Percentiles rank a stretch among this genome's conserved stretches.
Conservation (phyloP, 257 asterid species). For the Apocynum venetum region DNA sequence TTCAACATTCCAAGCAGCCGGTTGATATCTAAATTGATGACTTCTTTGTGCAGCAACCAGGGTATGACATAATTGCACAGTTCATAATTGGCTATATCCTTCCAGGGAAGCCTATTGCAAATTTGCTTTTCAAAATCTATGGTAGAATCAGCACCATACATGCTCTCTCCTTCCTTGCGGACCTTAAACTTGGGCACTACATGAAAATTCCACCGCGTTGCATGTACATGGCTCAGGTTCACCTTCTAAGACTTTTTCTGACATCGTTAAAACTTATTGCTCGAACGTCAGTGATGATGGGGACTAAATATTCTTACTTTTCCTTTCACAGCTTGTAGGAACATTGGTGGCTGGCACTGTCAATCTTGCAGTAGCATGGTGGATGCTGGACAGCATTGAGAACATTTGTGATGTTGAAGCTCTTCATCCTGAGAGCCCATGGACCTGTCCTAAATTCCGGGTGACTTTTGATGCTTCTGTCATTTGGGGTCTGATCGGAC, state of each 20-base stretch:
- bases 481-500: constrained; percentile 89
- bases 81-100: constrained; percentile 78
- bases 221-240: constrained; percentile 87
- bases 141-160: constrained; percentile 77
- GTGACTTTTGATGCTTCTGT: constrained; percentile 75
- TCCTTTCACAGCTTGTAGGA: constrained; percentile 22
- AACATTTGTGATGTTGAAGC: constrained; percentile 22
- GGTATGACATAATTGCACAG: constrained; percentile 91
- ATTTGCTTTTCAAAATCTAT: constrained; percentile 84
- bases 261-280: not conserved
- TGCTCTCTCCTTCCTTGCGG: constrained; percentile 82
- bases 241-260: not conserved
- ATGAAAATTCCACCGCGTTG: constrained; percentile 91
- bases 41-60: constrained; percentile 72
- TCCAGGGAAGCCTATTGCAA: constrained; percentile 93
- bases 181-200: constrained; percentile 94
- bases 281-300: not conserved
- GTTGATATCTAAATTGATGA: not conserved
- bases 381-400: constrained; percentile 25
- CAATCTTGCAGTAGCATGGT: constrained; percentile 27
- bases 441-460: constrained; percentile 73
- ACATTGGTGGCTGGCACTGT: constrained; percentile 19
- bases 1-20: not conserved
- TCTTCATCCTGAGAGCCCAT: constrained; percentile 63
- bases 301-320: not conserved